Base-by-base conservation (phyloP, 305 asterid species). In the Solanum hybrid region DNA sequence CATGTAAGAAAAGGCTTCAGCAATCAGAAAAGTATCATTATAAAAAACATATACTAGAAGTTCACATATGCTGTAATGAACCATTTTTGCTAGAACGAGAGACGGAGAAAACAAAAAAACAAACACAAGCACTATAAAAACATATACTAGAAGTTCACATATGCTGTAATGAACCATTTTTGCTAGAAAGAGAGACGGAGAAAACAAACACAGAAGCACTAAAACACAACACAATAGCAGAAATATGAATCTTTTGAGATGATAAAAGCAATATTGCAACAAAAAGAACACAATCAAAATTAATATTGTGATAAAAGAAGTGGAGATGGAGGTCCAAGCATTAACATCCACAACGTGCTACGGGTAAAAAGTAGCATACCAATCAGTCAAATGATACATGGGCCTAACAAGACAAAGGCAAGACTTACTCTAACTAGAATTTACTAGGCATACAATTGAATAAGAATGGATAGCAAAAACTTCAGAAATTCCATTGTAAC, bases 1-100 rank as follows among this genome's bases (percentile, higher is more conserved):
- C 90, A 93, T 60, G 90, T 89, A 89, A 89, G 85, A 51, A 91
- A 26, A 88, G 93, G 79, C 89, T 71, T 87, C 77, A 89, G 90
- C 88, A 89, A 90, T 91, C 89, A 89, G 89, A 60, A 77, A 56
- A 89, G 78, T 64, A 73, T 40, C 91, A 89, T 78, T 45, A 60
- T 71, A 29, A 45, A 87, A 81, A 85, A 80, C 35, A 79, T 36
- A 85, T 64, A 85, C 34, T 56, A 32, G n/a, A 85, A 22, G 72
- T 85, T 32, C 42, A 56, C 22, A 60, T 31, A 51, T 36, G 38
- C 45, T 85, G 88, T 75, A 32, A 91, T 87, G 24, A 66, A n/a
- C 38, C 88, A 85, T 32, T 56, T 56, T 34, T 85, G 76, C 45
- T 85, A 85, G 88, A 85, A 51, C 32, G 19, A 82, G 87, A 38